Evolutionary conservation across 108 stramenopile species (phyloP), one percentile per base, ranked within the genome.

Genomic region (Fragilariopsis cylindrus): DNA sequence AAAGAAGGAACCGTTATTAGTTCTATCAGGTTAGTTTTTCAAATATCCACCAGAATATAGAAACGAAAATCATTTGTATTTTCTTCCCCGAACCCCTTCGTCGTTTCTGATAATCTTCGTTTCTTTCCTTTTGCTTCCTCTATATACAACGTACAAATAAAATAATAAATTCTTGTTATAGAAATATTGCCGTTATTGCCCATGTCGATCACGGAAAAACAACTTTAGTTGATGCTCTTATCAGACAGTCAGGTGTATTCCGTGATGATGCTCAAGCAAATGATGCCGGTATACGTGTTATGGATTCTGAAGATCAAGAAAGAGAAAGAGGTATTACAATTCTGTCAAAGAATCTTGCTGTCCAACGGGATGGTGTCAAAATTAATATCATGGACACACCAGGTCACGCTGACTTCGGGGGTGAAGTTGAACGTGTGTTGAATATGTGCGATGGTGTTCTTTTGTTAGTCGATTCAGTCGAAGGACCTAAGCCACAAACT

Each of bases 361-460:
- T 99, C 48, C 88, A 89, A 84, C 87, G 96, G 60, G 82, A 96
- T 69, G 98, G 91, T 8, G 78, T 88, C 9, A 98, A 98, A 73
- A 94, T 98, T 75, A 99, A 99, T 75, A 83, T 99, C 58, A 97
- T 99, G 79, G 99, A 99, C 83, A 99, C 99, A 21, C 99, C 99
- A 18, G 91, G 96, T 69, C 97, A 98, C 95, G 96, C 97, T 2
- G 99, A 99, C 74, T 99, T 99, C 70, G 96, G 98, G n/a, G 98
- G 98, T 44, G 99, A 99, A 81, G 99, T 73, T 8, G 97, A 99
- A 80, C 94, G 98, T 53, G 94, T 98, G 43, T 77, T 98, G 64
- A 95, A 95, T 85, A 98, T 98, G 98, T 93, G 92, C 65, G 98
- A 99, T 70, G 99, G 98, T 53, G 97, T 99, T 6, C 75, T 99